A percentile compares a stretch with the other conserved stretches of the same genome.
These are phyloP conservation scores for Linderina pennispora DNA, from an alignment of 192 early-diverging fungal species.

Conservation along the genomic window DNA sequence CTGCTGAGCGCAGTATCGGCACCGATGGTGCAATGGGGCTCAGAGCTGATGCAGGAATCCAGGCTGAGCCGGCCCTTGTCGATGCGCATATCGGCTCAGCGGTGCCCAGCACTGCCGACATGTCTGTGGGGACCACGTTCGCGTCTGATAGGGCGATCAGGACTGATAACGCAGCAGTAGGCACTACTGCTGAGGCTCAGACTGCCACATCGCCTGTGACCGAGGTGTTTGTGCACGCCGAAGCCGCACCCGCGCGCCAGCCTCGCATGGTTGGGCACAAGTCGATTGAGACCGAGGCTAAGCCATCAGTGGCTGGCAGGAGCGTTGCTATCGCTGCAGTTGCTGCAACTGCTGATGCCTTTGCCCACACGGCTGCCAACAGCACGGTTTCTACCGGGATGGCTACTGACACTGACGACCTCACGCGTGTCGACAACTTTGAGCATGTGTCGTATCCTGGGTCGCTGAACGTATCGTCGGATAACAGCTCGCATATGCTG, in stretches of 20 bases:
- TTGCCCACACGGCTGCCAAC: background rate
- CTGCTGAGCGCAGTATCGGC: background rate
- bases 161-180: too few species aligned
- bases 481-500: background rate
- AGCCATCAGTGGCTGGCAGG: too few species aligned
- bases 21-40: slow-evolving; percentile 4
- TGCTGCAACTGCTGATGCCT: background rate
- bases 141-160: too few species aligned
- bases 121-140: too few species aligned
- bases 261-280: too few species aligned
- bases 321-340: too few species aligned
- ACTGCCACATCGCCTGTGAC: too few species aligned
- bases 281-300: too few species aligned
- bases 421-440: background rate
- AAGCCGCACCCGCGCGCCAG: too few species aligned
- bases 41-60: slow-evolving; percentile 15
- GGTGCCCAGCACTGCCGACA: slow-evolving; percentile 17
- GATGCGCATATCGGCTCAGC: slow-evolving; percentile 24
- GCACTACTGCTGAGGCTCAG: too few species aligned
- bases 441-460: background rate
- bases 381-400: background rate
- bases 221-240: too few species aligned
- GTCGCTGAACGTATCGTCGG: background rate
- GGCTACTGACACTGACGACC: background rate
- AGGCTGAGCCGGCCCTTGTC: slow-evolving; percentile 6